Evolutionary conservation across 2,329 filamentous ascomycete species (phyloP).

Genomic region (Trichoderma sp.): DNA sequence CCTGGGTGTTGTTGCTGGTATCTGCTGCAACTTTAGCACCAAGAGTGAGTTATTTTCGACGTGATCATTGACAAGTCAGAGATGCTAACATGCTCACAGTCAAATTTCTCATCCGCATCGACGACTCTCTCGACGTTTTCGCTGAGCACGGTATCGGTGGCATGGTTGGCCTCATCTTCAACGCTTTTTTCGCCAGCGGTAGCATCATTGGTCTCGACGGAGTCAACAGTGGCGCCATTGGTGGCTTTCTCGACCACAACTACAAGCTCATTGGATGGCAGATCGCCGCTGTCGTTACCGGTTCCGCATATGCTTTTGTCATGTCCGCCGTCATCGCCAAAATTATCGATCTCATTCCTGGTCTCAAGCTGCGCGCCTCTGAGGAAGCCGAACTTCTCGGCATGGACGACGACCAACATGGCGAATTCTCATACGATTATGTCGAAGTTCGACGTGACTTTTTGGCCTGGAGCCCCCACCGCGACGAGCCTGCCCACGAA

Average conservation of each 20-base stretch:
- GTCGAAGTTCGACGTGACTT: constrained; percentile 88
- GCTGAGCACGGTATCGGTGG: constrained; percentile 72
- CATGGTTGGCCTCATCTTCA: constrained; percentile 72
- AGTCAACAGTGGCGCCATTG: constrained; percentile 68
- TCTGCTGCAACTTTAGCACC: constrained; percentile 70
- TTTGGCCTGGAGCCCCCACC: constrained; percentile 82
- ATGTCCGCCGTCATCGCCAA: constrained; percentile 76
- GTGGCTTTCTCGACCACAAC: constrained; percentile 77
- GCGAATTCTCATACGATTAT: constrained; percentile 89
- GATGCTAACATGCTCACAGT: constrained; percentile 41
- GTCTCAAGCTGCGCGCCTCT: constrained; percentile 76
- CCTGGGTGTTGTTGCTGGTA: constrained; percentile 67
- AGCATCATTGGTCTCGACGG: constrained; percentile 76
- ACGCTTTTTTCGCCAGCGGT: constrained; percentile 70
- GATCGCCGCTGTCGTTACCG: constrained; percentile 73
- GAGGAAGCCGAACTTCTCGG: constrained; percentile 84
- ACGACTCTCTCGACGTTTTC: constrained; percentile 73
- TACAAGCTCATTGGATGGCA: constrained; percentile 78
- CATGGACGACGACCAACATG: constrained; percentile 89
- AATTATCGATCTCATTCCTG: constrained; percentile 73
- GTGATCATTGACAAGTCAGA: background rate
- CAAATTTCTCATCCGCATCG: constrained; percentile 66
- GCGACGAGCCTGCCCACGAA: constrained; percentile 63
- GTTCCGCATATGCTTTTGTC: constrained; percentile 70
- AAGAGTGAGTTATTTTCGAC: constrained; percentile 48